Conservation (phyloP, 1,284 basidiomycete species). For the Austropuccinia psidii region DNA sequence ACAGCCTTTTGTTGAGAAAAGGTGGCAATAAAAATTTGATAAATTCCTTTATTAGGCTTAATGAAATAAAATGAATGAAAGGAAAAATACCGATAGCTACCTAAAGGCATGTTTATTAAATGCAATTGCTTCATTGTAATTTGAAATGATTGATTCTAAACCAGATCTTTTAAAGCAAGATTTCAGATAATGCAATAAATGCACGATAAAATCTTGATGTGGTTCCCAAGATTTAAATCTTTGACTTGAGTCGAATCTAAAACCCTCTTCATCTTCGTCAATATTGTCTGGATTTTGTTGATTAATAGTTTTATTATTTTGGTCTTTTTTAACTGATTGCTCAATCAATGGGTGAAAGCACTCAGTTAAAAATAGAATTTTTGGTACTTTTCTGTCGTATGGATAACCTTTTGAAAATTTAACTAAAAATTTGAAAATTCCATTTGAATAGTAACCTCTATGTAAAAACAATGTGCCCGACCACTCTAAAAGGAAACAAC, state of each 20-base stretch:
- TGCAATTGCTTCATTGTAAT: constrained; percentile 6
- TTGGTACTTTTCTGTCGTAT: not conserved
- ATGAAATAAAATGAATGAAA: not conserved
- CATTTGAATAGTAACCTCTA: constrained; percentile 32
- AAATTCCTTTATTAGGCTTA: not conserved
- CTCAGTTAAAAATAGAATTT: constrained; percentile 21
- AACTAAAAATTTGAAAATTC: constrained; percentile 23
- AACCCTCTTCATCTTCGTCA: too few relatives aligned
- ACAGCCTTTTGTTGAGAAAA: constrained; percentile 1
- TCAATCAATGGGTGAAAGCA: constrained; percentile 37
- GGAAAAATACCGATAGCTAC: not conserved
- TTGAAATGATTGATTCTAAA: constrained; percentile 23
- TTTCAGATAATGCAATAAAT: constrained; percentile 30
- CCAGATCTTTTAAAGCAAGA: constrained; percentile 30
- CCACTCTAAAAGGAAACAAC: constrained; percentile 9
- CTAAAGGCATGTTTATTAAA: constrained; percentile 32
- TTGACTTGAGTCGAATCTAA: constrained; percentile 1
- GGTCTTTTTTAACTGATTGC: constrained; percentile 8
- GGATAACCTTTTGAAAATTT: constrained; percentile 27
- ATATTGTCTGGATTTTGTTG: too few relatives aligned
- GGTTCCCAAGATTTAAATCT: constrained; percentile 16
- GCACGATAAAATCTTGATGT: not conserved
- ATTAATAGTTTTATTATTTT: too few relatives aligned
- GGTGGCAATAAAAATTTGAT: not conserved
- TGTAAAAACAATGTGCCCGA: constrained; percentile 32